Percentiles rank a stretch among this genome's conserved stretches.
Evolutionary conservation across 2,329 filamentous ascomycete species (phyloP).

Genomic region (Bipolaris oryzae): DNA sequence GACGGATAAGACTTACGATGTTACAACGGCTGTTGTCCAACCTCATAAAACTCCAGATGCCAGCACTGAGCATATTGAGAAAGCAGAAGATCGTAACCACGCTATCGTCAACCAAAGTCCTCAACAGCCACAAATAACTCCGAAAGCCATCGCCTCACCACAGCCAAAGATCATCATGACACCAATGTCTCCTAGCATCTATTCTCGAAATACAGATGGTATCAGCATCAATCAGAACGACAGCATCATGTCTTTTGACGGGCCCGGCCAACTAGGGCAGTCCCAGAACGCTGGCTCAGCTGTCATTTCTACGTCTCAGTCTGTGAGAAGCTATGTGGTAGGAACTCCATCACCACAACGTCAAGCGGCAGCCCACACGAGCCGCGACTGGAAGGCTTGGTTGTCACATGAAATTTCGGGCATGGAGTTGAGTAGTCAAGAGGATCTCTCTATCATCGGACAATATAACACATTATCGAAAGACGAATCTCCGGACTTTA

Average conservation of each 20-base stretch:
- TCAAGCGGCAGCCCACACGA: conserved; percentile 37
- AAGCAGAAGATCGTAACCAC: not conserved
- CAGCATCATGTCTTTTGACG: conserved; percentile 39
- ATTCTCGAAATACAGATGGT: conserved; percentile 53
- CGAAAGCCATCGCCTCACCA: conserved; percentile 16
- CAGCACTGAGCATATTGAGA: not conserved
- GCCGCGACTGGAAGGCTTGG: conserved; percentile 56
- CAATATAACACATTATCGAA: conserved; percentile 22
- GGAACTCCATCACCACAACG: conserved; percentile 39
- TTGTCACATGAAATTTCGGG: conserved; percentile 53
- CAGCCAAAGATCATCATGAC: conserved; percentile 22
- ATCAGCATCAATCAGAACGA: conserved; percentile 44
- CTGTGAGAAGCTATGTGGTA: conserved; percentile 52
- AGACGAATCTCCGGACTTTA: conserved; percentile 27
- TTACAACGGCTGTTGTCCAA: conserved; percentile 14
- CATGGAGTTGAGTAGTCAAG: conserved; percentile 37
- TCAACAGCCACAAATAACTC: not conserved
- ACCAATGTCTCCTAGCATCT: conserved; percentile 55
- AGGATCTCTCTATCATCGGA: conserved; percentile 37
- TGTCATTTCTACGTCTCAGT: conserved; percentile 52
- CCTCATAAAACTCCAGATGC: not conserved
- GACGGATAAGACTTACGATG: conserved; percentile 27
- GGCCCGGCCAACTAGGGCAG: conserved; percentile 8
- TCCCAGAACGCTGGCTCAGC: conserved; percentile 42
- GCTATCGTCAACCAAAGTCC: not conserved